Evolutionary conservation across 768 basidiomycete species (phyloP).

Genomic region (Scleroderma bovista): DNA sequence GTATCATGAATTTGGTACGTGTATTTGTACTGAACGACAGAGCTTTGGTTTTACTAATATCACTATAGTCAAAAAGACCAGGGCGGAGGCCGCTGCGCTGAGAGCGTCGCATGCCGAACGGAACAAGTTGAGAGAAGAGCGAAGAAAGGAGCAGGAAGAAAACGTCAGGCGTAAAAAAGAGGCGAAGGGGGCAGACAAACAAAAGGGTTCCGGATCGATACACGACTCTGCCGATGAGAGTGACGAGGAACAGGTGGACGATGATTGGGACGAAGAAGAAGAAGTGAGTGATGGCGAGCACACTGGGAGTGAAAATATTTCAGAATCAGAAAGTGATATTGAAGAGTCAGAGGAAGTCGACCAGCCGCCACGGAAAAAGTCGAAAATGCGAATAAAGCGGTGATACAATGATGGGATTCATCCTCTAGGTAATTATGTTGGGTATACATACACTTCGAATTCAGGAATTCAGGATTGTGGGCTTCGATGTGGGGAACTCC

Average conservation of each 20-base stretch:
- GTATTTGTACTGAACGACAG: not conserved
- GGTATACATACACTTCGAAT: too few species aligned
- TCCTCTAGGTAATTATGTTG: too few species aligned
- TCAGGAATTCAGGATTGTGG: not conserved
- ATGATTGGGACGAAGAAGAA: conserved; percentile 55
- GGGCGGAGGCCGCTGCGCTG: conserved; percentile 60
- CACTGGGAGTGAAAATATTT: conserved; percentile 22
- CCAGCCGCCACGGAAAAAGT: conserved; percentile 49
- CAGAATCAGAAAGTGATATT: conserved; percentile 38
- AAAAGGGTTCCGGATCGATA: conserved; percentile 19
- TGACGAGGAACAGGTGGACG: conserved; percentile 31
- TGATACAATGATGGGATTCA: conserved; percentile 18
- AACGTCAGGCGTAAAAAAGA: conserved; percentile 85
- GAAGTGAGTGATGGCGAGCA: conserved; percentile 53
- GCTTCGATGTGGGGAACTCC: conserved; percentile 5
- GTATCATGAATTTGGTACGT: conserved; percentile 89
- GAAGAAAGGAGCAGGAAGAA: conserved; percentile 84
- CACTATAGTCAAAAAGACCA: conserved; percentile 79
- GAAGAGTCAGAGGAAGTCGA: conserved; percentile 41
- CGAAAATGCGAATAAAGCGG: conserved; percentile 44
- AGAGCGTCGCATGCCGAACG: conserved; percentile 75
- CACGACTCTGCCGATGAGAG: conserved; percentile 37
- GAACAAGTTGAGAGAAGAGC: conserved; percentile 66
- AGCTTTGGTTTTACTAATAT: not conserved
- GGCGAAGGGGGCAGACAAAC: conserved; percentile 9